Evolutionary conservation across 345 rosid species (phyloP), one percentile per base, ranked within the genome.

Genomic region (Brassica incana): DNA sequence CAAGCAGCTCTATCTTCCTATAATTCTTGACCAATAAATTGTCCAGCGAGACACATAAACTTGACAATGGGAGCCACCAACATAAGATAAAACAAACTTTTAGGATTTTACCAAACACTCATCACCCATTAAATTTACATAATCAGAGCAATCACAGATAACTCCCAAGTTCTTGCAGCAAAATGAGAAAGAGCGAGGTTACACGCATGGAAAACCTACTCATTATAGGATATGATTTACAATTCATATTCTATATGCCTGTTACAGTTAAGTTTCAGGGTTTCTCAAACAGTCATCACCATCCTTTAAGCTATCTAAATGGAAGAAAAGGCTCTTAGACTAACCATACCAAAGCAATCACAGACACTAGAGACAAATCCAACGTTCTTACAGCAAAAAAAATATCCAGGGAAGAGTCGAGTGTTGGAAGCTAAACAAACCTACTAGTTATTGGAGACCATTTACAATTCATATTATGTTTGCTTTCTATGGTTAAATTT

Each of bases 1-100:
- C 67, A 56, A 69, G 12, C 12, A 8, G 33, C n/a, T 63, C 11
- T 62, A 27, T 52, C 35, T 60, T 60, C n/a, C 65, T 23, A 59
- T 8, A 8, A 58, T 18, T 18, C 14, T 10, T 27, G 14, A 60
- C 33, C 30, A 11, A 68, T 3, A 65, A 23, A 3, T 23, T 77
- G 30, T 9, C 43, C 71, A 71, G 76, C n/a, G 36, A 18, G 20
- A 68, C 35, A 68, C 35, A 67, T 5, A 52, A 52, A 69, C 63
- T 45, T 77, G 30, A 50, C 32, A 70, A 23, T 62, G 64, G 18
- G 10, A 68, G 36, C 70, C 52, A 66, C 50, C 38, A 65, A 38
- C 52, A 38, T 14, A 23, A 32, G 6, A 63, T 30, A 30, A 64
- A 50, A 50, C 15, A 50, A 50, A 45, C 15, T 62, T 62, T 12